Conservation (phyloP, 176 grass and related monocot species). For the Musa acuminata region DNA sequence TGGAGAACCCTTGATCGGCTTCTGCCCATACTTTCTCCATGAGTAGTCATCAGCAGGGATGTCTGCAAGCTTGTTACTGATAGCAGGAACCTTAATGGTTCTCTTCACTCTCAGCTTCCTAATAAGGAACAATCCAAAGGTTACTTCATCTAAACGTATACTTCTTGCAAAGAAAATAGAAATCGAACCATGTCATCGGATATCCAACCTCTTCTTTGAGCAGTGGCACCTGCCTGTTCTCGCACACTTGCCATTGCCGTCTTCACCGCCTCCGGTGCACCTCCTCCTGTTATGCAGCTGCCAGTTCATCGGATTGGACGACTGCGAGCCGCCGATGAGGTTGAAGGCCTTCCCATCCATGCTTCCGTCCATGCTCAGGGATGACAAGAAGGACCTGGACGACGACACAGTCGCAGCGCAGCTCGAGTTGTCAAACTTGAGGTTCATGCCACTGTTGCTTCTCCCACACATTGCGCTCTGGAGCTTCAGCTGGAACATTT, state of each 20-base stretch:
- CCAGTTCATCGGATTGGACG: conserved; percentile 46
- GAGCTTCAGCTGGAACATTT: conserved; percentile 73
- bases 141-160: background rate
- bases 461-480: conserved; percentile 63
- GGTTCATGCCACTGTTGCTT: conserved; percentile 21
- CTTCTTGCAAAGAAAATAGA: background rate
- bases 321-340: conserved; percentile 62
- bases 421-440: conserved; percentile 67
- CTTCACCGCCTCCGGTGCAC: conserved; percentile 49
- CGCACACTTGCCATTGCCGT: conserved; percentile 56
- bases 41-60: conserved; percentile 93
- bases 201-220: conserved; percentile 82
- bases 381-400: conserved; percentile 67
- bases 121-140: background rate
- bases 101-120: conserved; percentile 87
- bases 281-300: conserved; percentile 49
- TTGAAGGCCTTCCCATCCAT: conserved; percentile 64
- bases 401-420: conserved; percentile 56
- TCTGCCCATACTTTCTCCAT: conserved; percentile 97
- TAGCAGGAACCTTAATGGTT: conserved; percentile 86
- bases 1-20: conserved; percentile 96
- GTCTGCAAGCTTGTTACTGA: conserved; percentile 92
- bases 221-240: conserved; percentile 71
- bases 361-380: conserved; percentile 89
- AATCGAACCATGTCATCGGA: background rate